A percentile compares a stretch with the other conserved stretches of the same genome.
Conservation (phyloP, 345 rosid species). For the Populus tremula region DNA sequence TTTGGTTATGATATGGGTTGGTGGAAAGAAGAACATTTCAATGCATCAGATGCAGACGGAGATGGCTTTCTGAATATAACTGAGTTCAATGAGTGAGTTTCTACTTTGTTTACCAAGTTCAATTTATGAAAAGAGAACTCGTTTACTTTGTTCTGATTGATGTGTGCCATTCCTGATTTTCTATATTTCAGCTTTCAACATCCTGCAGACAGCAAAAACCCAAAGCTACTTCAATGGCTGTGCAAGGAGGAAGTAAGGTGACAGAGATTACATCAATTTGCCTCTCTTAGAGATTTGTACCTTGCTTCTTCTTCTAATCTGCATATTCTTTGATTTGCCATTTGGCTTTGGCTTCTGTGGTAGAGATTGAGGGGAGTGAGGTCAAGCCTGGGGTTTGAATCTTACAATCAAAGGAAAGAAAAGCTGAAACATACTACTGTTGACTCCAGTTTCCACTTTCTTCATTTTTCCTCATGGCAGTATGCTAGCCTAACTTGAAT, state of each 20-base stretch:
- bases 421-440: not conserved
- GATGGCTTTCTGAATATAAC: constrained; percentile 82
- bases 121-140: not conserved
- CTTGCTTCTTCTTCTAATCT: not conserved
- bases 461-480: not conserved
- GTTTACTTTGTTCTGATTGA: constrained; percentile 7
- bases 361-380: not conserved
- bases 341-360: not conserved
- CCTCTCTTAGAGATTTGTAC: not conserved
- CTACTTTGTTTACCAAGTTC: constrained; percentile 12
- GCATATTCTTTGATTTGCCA: not conserved
- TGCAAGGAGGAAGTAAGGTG: constrained; percentile 98
- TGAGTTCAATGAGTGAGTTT: constrained; percentile 90
- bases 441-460: not conserved
- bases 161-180: constrained; percentile 11
- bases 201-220: constrained; percentile 93
- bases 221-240: constrained; percentile 71
- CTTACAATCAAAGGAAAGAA: not conserved
- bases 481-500: not conserved
- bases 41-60: constrained; percentile 91
- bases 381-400: not conserved
- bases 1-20: constrained; percentile 92
- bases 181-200: constrained; percentile 67
- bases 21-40: constrained; percentile 98
- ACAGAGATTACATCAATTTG: constrained; percentile 9